Conservation (phyloP, 2,329 filamentous ascomycete species). For the Clonostachys chloroleuca region DNA sequence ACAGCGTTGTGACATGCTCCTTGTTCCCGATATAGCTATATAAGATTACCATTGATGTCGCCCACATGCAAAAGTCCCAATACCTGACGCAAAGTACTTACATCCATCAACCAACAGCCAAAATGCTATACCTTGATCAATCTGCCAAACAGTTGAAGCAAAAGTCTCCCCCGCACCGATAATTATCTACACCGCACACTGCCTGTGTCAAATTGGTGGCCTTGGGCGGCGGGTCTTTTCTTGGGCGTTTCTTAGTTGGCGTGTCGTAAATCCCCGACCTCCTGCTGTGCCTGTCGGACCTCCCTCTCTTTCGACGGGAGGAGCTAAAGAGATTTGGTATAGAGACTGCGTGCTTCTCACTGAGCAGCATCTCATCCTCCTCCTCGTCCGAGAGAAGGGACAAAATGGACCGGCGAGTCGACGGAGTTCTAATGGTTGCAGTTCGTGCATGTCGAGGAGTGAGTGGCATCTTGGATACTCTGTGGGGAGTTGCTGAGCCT, state of each 20-base stretch:
- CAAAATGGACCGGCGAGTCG: conserved; percentile 28
- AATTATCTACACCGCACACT: conserved; percentile 44
- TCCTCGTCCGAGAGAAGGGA: conserved; percentile 31
- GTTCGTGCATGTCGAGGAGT: conserved; percentile 21
- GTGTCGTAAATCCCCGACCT: conserved; percentile 17
- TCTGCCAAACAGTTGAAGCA: conserved; percentile 46
- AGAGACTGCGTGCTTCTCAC: conserved; percentile 18
- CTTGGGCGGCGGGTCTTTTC: conserved; percentile 35
- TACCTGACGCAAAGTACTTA: no score
- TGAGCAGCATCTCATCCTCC: conserved; percentile 13
- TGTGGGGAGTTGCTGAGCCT: no score
- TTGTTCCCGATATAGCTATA: no score
- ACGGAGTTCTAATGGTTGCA: conserved; percentile 14
- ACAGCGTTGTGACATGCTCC: no score
- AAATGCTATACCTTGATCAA: not conserved
- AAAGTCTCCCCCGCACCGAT: conserved; percentile 51
- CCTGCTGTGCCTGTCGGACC: not conserved
- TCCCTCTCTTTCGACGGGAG: conserved; percentile 4
- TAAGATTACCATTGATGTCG: no score
- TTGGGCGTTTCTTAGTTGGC: conserved; percentile 12
- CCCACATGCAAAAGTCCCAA: no score
- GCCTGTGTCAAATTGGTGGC: conserved; percentile 42
- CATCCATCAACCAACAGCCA: no score
- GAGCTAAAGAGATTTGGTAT: conserved; percentile 7
- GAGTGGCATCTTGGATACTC: conserved; percentile 3